Percentiles rank a stretch among this genome's conserved stretches.
phyloP scores from a whole-genome alignment of 345 rosid species.

The Citrus hindsii region DNA sequence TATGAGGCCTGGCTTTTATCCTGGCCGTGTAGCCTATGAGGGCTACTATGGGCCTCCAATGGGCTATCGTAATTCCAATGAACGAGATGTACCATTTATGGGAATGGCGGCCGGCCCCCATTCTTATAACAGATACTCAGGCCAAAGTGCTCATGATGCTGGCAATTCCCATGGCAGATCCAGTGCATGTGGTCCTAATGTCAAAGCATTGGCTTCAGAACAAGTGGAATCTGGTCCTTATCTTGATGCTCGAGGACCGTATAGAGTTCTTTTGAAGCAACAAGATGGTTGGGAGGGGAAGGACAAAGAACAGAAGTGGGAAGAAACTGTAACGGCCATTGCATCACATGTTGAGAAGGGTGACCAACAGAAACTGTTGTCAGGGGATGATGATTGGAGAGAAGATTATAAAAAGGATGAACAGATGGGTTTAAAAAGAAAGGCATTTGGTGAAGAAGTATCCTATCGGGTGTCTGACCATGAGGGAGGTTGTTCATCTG shows the following conservation, averaged over 20 bases:
- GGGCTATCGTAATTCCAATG: constrained; percentile 65
- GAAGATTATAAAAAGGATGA: constrained; percentile 33
- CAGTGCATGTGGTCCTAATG: constrained; percentile 54
- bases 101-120: constrained; percentile 71
- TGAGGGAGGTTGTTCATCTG: constrained; percentile 23
- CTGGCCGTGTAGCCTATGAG: constrained; percentile 73
- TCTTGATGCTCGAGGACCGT: constrained; percentile 52
- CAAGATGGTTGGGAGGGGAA: constrained; percentile 63
- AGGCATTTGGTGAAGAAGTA: constrained; percentile 27
- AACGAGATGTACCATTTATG: constrained; percentile 68
- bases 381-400: constrained; percentile 46
- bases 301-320: constrained; percentile 49
- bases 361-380: constrained; percentile 33
- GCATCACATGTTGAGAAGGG: constrained; percentile 36
- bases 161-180: constrained; percentile 45
- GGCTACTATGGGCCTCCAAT: constrained; percentile 81
- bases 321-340: constrained; percentile 30
- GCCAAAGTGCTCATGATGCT: constrained; percentile 52
- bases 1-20: constrained; percentile 81
- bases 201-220: constrained; percentile 41
- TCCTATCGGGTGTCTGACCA: constrained; percentile 26
- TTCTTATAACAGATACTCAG: constrained; percentile 44
- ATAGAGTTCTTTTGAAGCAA: constrained; percentile 74
- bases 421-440: constrained; percentile 31
- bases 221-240: constrained; percentile 55